phyloP scores from a whole-genome alignment of 441 rosid genomes.

The Gossypium davidsonii region DNA sequence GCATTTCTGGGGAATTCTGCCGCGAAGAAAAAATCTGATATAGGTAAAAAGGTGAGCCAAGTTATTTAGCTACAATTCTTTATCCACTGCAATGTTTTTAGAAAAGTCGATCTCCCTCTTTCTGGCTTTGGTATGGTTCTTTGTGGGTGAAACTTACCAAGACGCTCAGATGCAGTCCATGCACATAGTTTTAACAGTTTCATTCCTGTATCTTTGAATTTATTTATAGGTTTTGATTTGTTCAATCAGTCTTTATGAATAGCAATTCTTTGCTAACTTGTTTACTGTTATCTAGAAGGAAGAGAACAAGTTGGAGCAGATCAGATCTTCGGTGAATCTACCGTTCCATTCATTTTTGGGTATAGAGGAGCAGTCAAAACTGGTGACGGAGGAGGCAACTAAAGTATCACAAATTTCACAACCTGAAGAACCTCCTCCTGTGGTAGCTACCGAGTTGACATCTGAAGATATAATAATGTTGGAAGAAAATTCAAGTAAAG shows the following conservation, averaged over 20 bases:
- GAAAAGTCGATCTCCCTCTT: not conserved
- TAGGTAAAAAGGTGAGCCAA: conserved; percentile 38
- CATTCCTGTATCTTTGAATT: not conserved
- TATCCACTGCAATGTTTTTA: too few species aligned
- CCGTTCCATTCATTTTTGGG: conserved; percentile 58
- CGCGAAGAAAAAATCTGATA: conserved; percentile 40
- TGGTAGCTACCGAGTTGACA: conserved; percentile 24
- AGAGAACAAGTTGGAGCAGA: conserved; percentile 49
- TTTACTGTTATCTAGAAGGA: conserved; percentile 26
- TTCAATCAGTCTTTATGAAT: not conserved
- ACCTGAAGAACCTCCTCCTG: conserved; percentile 20
- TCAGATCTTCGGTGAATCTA: conserved; percentile 61
- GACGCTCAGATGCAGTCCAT: not conserved
- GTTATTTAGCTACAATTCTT: not conserved
- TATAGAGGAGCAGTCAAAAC: conserved; percentile 24
- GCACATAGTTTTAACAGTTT: not conserved
- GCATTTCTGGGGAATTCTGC: conserved; percentile 43
- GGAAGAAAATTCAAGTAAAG: conserved; percentile 32
- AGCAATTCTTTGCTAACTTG: not conserved
- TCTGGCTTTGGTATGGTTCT: not conserved
- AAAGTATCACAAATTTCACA: conserved; percentile 9
- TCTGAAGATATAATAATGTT: conserved; percentile 39
- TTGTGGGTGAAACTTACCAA: not conserved
- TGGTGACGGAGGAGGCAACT: conserved; percentile 26
- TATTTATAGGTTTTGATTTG: not conserved